Evolutionary conservation across 495 filamentous ascomycete species (phyloP).

Genomic region (Hypoxylon crocopeplum): DNA sequence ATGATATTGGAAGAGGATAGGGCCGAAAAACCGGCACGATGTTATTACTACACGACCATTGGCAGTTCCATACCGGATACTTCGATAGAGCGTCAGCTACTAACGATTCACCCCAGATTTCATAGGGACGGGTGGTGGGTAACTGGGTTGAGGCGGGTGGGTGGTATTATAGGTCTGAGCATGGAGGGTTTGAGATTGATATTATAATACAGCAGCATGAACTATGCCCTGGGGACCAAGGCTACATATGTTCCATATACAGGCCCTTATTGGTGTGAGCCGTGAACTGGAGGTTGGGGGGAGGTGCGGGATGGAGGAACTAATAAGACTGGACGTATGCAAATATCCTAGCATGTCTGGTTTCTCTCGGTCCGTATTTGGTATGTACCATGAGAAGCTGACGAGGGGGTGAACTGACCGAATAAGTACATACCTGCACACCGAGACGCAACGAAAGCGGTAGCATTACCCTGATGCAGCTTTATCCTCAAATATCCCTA

Average conservation of each 20-base stretch:
- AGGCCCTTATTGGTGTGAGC: slow-evolving; percentile 6
- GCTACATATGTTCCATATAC: slow-evolving; percentile 14
- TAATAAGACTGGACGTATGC: slow-evolving; percentile 14
- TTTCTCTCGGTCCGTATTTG: slow-evolving; percentile 21
- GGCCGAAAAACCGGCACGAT: slow-evolving; percentile 39
- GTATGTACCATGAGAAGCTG: slow-evolving; percentile 8
- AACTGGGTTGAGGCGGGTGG: neutral
- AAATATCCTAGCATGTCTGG: slow-evolving; percentile 12
- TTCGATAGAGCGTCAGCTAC: slow-evolving; percentile 24
- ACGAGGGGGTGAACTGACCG: slow-evolving; percentile 13
- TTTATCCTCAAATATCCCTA: slow-evolving; percentile 26
- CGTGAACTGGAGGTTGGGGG: slow-evolving; percentile 27
- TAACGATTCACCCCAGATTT: slow-evolving; percentile 11
- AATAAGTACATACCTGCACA: slow-evolving; percentile 12
- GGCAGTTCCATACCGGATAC: slow-evolving; percentile 49
- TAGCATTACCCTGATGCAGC: slow-evolving; percentile 18
- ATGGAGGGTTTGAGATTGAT: slow-evolving; percentile 9
- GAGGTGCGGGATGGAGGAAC: slow-evolving; percentile 21
- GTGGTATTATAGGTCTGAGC: neutral
- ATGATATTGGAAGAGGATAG: slow-evolving; percentile 39
- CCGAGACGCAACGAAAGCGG: slow-evolving; percentile 26
- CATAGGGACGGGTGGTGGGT: slow-evolving; percentile 3
- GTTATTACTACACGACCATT: slow-evolving; percentile 49
- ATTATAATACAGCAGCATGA: slow-evolving; percentile 22
- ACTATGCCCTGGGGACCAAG: slow-evolving; percentile 17